A percentile compares a stretch with the other conserved stretches of the same genome.
These are phyloP conservation scores for Choiromyces venosus DNA, from an alignment of 495 filamentous ascomycete genomes.

Conservation along the genomic window DNA sequence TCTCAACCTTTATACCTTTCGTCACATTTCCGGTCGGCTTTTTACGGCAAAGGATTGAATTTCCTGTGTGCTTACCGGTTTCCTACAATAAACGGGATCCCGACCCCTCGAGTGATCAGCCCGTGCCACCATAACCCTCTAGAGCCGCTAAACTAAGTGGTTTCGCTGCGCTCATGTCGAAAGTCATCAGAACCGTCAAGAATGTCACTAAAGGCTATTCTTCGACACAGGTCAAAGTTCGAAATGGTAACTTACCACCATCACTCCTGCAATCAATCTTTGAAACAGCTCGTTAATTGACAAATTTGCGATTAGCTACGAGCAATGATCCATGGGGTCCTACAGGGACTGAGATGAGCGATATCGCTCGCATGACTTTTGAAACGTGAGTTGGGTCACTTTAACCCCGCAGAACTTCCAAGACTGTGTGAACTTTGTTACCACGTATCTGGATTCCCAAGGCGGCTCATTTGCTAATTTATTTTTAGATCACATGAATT, in stretches of 20 bases:
- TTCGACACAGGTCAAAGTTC: conserved; percentile 93
- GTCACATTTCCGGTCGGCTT: neutral
- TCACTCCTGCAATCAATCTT: neutral
- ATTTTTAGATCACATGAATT: conserved; percentile 78
- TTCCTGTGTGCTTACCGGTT: neutral
- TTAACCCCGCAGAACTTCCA: conserved; percentile 13
- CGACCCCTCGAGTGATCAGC: neutral
- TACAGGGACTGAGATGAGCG: conserved; percentile 96
- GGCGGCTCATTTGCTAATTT: conserved; percentile 22
- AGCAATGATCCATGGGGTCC: conserved; percentile 99
- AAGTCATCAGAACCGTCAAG: conserved; percentile 95
- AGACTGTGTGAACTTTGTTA: conserved; percentile 10
- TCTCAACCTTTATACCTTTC: neutral
- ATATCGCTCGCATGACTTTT: conserved; percentile 95
- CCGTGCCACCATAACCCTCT: conserved; percentile 1
- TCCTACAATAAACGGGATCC: neutral
- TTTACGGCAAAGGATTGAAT: neutral
- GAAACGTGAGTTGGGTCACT: conserved; percentile 64
- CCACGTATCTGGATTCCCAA: neutral
- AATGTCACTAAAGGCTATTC: conserved; percentile 99
- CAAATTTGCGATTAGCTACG: conserved; percentile 59
- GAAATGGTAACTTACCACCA: conserved; percentile 72
- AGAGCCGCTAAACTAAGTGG: conserved; percentile 35
- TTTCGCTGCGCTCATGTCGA: conserved; percentile 63
- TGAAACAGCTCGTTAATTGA: conserved; percentile 25